Conservation (phyloP, 2,329 filamentous ascomycete genomes). For the Diaporthe citrichinensis region DNA sequence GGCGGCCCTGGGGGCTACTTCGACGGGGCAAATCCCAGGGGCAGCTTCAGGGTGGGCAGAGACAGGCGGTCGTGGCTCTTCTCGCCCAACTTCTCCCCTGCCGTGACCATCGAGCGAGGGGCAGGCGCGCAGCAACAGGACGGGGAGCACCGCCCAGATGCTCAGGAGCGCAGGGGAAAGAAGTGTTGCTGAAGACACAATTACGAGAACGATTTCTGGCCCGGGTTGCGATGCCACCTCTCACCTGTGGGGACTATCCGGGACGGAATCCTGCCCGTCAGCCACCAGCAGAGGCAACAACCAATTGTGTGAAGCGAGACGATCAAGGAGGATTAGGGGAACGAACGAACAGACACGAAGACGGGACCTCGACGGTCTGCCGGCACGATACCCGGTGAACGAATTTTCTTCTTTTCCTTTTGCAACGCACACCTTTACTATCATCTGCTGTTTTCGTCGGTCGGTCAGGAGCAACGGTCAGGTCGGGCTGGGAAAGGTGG, state of each 20-base stretch:
- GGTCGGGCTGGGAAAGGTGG: slow-evolving; percentile 13
- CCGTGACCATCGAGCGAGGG: slow-evolving; percentile 62
- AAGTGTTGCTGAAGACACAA: slow-evolving; percentile 39
- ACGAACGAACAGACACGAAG: neutral
- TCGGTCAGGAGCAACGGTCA: slow-evolving; percentile 29
- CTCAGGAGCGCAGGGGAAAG: slow-evolving; percentile 37
- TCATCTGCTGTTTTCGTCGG: slow-evolving; percentile 19
- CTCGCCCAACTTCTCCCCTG: slow-evolving; percentile 65
- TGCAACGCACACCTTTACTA: neutral
- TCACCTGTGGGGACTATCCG: neutral
- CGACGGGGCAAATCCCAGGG: slow-evolving; percentile 61
- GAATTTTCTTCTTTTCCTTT: neutral
- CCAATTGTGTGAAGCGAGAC: neutral
- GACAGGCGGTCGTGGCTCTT: slow-evolving; percentile 76
- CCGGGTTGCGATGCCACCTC: neutral
- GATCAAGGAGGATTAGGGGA: neutral
- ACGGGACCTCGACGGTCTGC: slow-evolving; percentile 13
- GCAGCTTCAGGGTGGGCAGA: slow-evolving; percentile 70
- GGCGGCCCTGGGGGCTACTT: slow-evolving; percentile 58
- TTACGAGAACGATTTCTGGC: neutral
- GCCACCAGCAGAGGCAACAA: neutral
- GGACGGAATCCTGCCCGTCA: neutral
- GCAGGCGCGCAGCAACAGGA: slow-evolving; percentile 43
- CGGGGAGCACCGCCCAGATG: slow-evolving; percentile 47
- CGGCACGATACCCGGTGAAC: slow-evolving; percentile 36